These are phyloP conservation scores for Cyclospora cayetanensis DNA, from an alignment of 169 alveolate genomes.

Conservation along the genomic window DNA sequence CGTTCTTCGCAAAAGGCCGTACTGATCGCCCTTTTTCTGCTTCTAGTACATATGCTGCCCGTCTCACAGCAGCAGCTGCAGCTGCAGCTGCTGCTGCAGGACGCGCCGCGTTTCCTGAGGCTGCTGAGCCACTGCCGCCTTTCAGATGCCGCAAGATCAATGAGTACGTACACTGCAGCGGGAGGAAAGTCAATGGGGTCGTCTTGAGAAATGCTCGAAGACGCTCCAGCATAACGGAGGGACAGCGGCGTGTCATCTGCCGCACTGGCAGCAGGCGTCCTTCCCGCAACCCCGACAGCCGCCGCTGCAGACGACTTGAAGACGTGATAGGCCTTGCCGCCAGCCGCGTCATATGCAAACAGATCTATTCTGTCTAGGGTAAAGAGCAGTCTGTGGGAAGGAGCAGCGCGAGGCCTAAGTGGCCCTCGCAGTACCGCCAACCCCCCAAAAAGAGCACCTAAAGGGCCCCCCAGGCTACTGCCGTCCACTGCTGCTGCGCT, in stretches of 20 bases:
- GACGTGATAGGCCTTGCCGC: neutral
- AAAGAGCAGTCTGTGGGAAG: neutral
- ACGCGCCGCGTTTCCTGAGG: neutral
- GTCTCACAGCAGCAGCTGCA: neutral
- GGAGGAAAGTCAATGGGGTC: neutral
- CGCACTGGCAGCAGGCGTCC: neutral
- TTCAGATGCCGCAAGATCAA: neutral
- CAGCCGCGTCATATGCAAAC: neutral
- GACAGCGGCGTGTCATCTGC: neutral
- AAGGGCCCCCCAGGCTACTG: neutral
- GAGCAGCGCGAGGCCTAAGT: neutral
- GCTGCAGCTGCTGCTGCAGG: neutral
- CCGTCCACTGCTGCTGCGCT: neutral
- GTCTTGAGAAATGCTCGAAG: neutral
- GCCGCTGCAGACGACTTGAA: constrained; percentile 20
- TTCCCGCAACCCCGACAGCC: neutral
- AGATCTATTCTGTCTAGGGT: neutral
- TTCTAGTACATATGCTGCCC: neutral
- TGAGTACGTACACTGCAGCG: neutral
- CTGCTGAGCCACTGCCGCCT: neutral
- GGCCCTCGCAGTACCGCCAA: neutral
- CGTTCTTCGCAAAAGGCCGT: neutral
- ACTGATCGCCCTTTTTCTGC: neutral
- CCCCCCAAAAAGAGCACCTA: neutral
- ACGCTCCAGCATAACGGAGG: neutral